Conservation (phyloP, 345 rosid genomes). For the Salix brachista region DNA sequence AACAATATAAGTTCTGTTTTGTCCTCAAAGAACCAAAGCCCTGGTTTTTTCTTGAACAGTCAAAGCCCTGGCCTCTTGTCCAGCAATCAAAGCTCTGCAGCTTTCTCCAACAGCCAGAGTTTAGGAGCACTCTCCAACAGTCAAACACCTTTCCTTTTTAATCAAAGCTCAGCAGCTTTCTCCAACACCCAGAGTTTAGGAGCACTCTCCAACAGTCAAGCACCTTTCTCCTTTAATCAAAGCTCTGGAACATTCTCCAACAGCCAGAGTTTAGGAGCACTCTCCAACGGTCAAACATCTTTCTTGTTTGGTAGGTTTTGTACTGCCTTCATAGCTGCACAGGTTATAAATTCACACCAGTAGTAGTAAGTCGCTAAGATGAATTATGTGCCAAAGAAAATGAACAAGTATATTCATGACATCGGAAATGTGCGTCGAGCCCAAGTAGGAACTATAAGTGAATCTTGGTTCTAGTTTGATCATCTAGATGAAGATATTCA, state of each 20-base stretch:
- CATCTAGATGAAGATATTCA: neutral
- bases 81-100: constrained; percentile 8
- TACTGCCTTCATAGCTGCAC: constrained; percentile 4
- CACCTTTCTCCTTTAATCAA: constrained; percentile 10
- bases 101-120: constrained; percentile 10
- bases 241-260: constrained; percentile 9
- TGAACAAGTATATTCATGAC: neutral
- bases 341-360: neutral
- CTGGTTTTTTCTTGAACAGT: constrained; percentile 10
- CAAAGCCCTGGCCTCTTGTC: constrained; percentile 1
- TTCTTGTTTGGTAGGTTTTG: constrained; percentile 40
- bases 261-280: constrained; percentile 11
- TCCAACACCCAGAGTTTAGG: constrained; percentile 13
- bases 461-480: neutral
- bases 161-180: constrained; percentile 8
- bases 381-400: neutral
- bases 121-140: constrained; percentile 3
- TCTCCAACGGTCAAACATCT: constrained; percentile 23
- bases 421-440: neutral
- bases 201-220: constrained; percentile 6
- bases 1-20: constrained; percentile 17
- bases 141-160: constrained; percentile 12
- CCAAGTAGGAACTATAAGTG: neutral
- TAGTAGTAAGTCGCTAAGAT: constrained; percentile 1
- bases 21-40: constrained; percentile 18